Evolutionary conservation across 768 basidiomycete genomes (phyloP).

Genomic region (Boletus bicolor): DNA sequence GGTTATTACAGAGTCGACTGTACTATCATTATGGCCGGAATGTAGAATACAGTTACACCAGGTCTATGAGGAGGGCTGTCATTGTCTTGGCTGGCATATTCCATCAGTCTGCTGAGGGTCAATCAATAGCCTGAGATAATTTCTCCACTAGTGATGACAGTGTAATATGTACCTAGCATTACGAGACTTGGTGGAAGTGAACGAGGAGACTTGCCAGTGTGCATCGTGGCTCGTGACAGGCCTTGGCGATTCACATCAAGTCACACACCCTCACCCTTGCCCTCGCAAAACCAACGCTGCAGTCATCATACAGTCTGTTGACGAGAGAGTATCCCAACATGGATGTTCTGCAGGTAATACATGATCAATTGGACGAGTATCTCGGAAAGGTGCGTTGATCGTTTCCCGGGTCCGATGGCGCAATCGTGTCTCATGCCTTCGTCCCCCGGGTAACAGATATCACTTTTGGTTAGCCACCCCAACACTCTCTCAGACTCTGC

Average conservation of each 20-base stretch:
- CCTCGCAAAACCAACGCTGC: constrained; percentile 2
- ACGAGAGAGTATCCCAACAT: constrained; percentile 2
- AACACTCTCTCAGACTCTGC: background rate
- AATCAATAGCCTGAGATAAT: background rate
- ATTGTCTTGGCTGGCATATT: background rate
- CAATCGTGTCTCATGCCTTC: constrained; percentile 32
- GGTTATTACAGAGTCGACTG: too few species aligned
- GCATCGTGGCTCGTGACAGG: constrained; percentile 14
- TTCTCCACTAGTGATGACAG: background rate
- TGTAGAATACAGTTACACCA: background rate
- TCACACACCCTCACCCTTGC: constrained; percentile 1
- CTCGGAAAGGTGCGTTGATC: constrained; percentile 19
- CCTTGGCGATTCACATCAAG: background rate
- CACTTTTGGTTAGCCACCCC: constrained; percentile 19
- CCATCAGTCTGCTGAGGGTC: background rate
- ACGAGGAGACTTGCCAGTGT: too few species aligned
- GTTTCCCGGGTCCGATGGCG: constrained; percentile 24
- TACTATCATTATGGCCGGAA: too few species aligned
- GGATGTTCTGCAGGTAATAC: constrained; percentile 16
- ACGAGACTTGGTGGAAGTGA: background rate
- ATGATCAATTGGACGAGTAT: constrained; percentile 19
- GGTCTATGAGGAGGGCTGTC: background rate
- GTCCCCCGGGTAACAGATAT: constrained; percentile 3
- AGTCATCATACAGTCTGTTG: background rate
- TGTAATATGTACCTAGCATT: background rate